These are phyloP conservation scores for Cytospora paraplurivora DNA, from an alignment of 2,329 filamentous ascomycete genomes.

Conservation along the genomic window DNA sequence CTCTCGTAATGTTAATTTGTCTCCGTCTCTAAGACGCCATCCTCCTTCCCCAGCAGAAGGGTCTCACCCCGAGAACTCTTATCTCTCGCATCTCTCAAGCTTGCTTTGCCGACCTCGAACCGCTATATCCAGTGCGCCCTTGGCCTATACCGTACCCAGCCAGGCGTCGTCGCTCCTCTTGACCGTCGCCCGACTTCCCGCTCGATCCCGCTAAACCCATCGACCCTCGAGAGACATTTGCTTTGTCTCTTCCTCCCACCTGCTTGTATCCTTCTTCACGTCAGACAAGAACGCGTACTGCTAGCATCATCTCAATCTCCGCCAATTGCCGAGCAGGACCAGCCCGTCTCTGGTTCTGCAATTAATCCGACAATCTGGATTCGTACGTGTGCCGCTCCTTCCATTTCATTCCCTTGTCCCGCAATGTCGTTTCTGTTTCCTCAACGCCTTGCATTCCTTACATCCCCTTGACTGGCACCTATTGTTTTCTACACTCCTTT, in stretches of 20 bases:
- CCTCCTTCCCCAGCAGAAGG: conserved; percentile 14
- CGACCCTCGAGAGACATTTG: conserved; percentile 21
- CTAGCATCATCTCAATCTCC: conserved; percentile 1
- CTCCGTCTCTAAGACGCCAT: conserved; percentile 19
- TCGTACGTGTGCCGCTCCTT: conserved; percentile 27
- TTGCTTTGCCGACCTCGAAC: conserved; percentile 9
- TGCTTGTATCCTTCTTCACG: conserved; percentile 8
- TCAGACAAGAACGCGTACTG: not conserved
- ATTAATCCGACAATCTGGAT: conserved; percentile 28
- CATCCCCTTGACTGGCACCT: not conserved
- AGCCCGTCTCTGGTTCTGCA: conserved; percentile 25
- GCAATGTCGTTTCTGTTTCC: not conserved
- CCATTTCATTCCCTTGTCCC: conserved; percentile 4
- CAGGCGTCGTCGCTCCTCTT: conserved; percentile 8
- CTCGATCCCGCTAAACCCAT: not conserved
- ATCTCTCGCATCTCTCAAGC: not conserved
- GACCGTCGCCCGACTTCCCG: conserved; percentile 1
- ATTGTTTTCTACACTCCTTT: not conserved
- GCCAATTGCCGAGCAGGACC: conserved; percentile 22
- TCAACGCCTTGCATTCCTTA: not conserved
- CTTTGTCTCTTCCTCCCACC: conserved; percentile 11
- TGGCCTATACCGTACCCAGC: conserved; percentile 2
- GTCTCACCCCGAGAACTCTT: conserved; percentile 8
- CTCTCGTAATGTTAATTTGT: conserved; percentile 28
- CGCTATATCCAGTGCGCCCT: not conserved